These are phyloP conservation scores for Skeletonema costatum DNA, from an alignment of 108 stramenopile species.

Conservation along the genomic window DNA sequence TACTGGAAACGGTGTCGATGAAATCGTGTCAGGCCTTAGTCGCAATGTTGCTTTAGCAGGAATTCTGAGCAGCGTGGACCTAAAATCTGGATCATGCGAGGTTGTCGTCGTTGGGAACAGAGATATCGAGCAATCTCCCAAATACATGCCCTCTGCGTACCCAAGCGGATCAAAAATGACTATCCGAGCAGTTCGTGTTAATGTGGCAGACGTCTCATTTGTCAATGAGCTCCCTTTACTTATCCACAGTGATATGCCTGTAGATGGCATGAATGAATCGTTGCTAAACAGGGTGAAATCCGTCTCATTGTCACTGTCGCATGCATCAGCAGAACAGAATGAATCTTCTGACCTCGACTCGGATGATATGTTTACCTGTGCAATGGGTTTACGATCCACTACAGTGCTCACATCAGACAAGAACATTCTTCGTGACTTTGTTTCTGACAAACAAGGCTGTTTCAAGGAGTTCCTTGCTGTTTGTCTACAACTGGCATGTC, in stretches of 20 bases:
- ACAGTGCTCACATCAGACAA: constrained; percentile 35
- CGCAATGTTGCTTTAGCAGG: constrained; percentile 63
- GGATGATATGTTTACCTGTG: constrained; percentile 21
- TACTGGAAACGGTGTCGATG: constrained; percentile 75
- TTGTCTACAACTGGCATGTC: constrained; percentile 20
- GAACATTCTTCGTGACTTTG: constrained; percentile 5
- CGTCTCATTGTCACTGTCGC: not conserved
- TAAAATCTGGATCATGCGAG: constrained; percentile 73
- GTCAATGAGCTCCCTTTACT: constrained; percentile 67
- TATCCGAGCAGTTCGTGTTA: constrained; percentile 70
- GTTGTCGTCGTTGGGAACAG: constrained; percentile 57
- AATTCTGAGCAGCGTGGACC: constrained; percentile 74
- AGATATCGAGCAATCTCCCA: constrained; percentile 3
- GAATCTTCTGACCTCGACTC: not conserved
- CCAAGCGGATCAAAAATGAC: constrained; percentile 35
- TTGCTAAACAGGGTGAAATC: constrained; percentile 16
- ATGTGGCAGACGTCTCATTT: constrained; percentile 56
- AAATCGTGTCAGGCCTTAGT: constrained; percentile 74
- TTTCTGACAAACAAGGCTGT: constrained; percentile 3
- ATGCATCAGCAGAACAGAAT: not conserved
- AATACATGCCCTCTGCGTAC: not conserved
- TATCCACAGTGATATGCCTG: constrained; percentile 36
- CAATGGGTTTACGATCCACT: constrained; percentile 33
- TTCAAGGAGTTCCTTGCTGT: constrained; percentile 20
- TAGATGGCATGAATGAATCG: constrained; percentile 2